These are phyloP conservation scores for Colletotrichum lentis DNA, from an alignment of 2,329 filamentous ascomycete species.

Conservation along the genomic window DNA sequence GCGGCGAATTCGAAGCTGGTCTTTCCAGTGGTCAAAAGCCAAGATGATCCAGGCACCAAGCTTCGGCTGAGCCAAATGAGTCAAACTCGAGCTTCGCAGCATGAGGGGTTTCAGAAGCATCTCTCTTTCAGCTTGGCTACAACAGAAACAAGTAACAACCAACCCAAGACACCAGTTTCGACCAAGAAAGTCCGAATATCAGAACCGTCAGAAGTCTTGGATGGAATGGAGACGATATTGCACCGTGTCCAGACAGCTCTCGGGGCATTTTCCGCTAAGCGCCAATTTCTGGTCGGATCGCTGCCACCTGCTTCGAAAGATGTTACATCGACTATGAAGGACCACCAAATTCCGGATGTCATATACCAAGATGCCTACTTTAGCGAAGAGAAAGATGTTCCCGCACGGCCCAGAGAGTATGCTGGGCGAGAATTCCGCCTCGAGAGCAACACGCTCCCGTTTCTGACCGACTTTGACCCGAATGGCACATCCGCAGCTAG, in stretches of 20 bases:
- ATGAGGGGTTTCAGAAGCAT: slow-evolving; percentile 44
- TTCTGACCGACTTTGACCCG: slow-evolving; percentile 79
- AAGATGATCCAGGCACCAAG: slow-evolving; percentile 69
- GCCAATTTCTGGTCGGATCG: slow-evolving; percentile 46
- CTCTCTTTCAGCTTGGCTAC: slow-evolving; percentile 45
- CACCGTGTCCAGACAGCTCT: slow-evolving; percentile 18
- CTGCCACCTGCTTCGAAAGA: slow-evolving; percentile 50
- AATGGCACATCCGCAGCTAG: slow-evolving; percentile 63
- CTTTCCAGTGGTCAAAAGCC: slow-evolving; percentile 82
- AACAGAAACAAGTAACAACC: slow-evolving; percentile 27
- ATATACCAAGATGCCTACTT: slow-evolving; percentile 90
- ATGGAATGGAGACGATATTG: slow-evolving; percentile 19
- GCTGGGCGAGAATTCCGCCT: slow-evolving; percentile 86
- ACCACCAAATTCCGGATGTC: slow-evolving; percentile 68
- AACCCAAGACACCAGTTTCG: slow-evolving; percentile 25
- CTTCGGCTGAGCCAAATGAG: slow-evolving; percentile 69
- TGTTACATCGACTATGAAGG: slow-evolving; percentile 65
- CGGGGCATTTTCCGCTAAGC: slow-evolving; percentile 28
- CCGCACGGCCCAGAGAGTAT: slow-evolving; percentile 79
- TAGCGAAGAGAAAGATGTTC: slow-evolving; percentile 83
- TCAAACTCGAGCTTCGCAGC: slow-evolving; percentile 17
- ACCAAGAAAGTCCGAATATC: slow-evolving; percentile 17
- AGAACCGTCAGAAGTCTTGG: slow-evolving; percentile 34
- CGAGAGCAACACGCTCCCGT: slow-evolving; percentile 77
- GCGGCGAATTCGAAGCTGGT: slow-evolving; percentile 57